Conservation (phyloP, 331 rosid species). For the Quercus tomentella region DNA sequence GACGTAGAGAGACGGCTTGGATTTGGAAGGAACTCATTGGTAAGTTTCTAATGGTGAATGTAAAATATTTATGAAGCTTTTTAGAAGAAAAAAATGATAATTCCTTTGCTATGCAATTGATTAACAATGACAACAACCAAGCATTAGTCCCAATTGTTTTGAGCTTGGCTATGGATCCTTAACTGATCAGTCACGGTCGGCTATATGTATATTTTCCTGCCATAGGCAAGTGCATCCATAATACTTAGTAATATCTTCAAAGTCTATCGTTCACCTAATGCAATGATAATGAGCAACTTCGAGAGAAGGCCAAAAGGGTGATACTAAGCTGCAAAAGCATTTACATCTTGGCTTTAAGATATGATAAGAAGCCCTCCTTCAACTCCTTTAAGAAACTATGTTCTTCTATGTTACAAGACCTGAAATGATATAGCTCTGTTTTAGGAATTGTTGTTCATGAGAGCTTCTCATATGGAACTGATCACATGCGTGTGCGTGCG, state of each 20-base stretch:
- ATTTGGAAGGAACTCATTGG: conserved; percentile 81
- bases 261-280: not conserved
- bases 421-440: not conserved
- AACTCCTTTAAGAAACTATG: not conserved
- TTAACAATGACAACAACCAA: not conserved
- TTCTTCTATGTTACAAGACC: not conserved
- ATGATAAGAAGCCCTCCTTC: not conserved
- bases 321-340: not conserved
- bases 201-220: no score
- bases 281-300: not conserved
- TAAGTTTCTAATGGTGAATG: conserved; percentile 24
- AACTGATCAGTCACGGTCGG: rapidly evolving
- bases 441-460: not conserved
- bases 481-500: not conserved
- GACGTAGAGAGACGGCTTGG: conserved; percentile 70
- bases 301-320: not conserved
- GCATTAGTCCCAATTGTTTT: no score
- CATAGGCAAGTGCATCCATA: not conserved
- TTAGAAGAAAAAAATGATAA: not conserved
- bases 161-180: no score
- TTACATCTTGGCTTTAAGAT: not conserved
- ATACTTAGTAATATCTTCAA: not conserved
- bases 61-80: not conserved
- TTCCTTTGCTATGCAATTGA: conserved; percentile 11
- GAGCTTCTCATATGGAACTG: not conserved